Base-by-base conservation (phyloP, 352 stramenopile genomes). In the Halophytophthora batemanensis region DNA sequence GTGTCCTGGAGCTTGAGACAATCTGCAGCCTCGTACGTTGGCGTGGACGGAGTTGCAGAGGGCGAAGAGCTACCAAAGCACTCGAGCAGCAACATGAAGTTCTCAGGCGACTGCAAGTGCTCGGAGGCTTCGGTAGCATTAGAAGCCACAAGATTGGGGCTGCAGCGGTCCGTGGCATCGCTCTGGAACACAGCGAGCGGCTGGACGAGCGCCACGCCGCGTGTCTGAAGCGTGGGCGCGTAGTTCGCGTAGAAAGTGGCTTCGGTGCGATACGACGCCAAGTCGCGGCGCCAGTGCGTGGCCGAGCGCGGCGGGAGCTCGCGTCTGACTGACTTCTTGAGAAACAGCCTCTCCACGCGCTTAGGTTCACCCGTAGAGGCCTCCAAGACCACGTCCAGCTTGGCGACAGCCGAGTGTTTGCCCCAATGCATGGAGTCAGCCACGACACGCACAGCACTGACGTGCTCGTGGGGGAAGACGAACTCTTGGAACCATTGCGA, bases 221-320 rank as follows among this genome's bases (percentile, higher is more conserved):
- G 49, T 10, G 50, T 31, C 18, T 61, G 31, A 13, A 90, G 47
- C 18, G 50, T 56, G 11, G 49, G 50, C 42, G 79, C 67, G 22
- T 76, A 67, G 25, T 61, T 61, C n/a, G 59, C 58, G 55, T 89
- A 89, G 53, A 89, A 86, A 6, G 57, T 69, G 7, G 64, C 62
- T 45, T 90, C 78, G 3, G 61, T 78, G 21, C 59, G 69, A 53
- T 90, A 90, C 2, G 78, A 90, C 15, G 53, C 56, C 21, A 90
- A 46, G 45, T 90, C 76, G 14, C 78, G 69, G 23, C 55, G 54
- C 78, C 78, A 90, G 45, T 86, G 61, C 37, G 61, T 56, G 13
- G 42, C 61, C 0, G 65, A 68, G 22, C 76, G 56, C 18, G 62
- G 18, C 2, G 76, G 63, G 29, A 90, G 64, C 47, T 90, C 78